Evolutionary conservation across 2,329 filamentous ascomycete genomes (phyloP), one percentile per base, ranked within the genome.

Genomic region (Elsinoe batatas): DNA sequence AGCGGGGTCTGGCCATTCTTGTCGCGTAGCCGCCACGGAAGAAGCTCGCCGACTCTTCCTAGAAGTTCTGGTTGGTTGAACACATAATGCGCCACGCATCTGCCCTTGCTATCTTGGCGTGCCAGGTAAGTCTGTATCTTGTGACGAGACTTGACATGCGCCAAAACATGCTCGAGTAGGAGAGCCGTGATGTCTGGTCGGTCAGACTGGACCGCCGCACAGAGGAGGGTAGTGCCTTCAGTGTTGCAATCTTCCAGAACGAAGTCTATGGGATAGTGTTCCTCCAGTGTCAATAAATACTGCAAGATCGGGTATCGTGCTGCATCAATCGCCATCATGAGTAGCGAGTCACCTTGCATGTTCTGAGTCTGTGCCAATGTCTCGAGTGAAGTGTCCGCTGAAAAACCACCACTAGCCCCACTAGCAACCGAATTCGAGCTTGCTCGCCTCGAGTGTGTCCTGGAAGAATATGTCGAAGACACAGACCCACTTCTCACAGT

Each of bases 1-100:
- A 98, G 74, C 1, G 93, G 94, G n/a, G 94, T 98, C 70, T 97
- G 93, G 0, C 93, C 93, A 66, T 97, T 96, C 68, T 90, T 94
- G 70, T 98, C 93, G 62, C 85, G 89, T 69, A 94, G 82, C 57
- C 83, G 81, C 93, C 93, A 98, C 7, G 89, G 87, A 54, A 98
- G 75, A 61, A 91, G 72, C 58, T 79, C 78, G 1, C 90, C 91
- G 58, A 97, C 84, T 55, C 80, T 79, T 43, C 76, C 74, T 61
- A 98, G 93, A 17, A 98, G 75, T 54, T 80, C 78, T 1, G 93
- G 93, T 7, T 88, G 85, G 65, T 95, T 87, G 72, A 98, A 98
- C 13, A 98, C 77, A 68, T 98, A 98, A 70, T 98, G 93, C n/a
- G 86, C 93, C 53, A 88, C 81, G 59, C 90, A 95, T 62, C 93